Evolutionary conservation across 2,329 filamentous ascomycete genomes (phyloP), one percentile per base, ranked within the genome.

Genomic region (Tolypocladium tropicale): DNA sequence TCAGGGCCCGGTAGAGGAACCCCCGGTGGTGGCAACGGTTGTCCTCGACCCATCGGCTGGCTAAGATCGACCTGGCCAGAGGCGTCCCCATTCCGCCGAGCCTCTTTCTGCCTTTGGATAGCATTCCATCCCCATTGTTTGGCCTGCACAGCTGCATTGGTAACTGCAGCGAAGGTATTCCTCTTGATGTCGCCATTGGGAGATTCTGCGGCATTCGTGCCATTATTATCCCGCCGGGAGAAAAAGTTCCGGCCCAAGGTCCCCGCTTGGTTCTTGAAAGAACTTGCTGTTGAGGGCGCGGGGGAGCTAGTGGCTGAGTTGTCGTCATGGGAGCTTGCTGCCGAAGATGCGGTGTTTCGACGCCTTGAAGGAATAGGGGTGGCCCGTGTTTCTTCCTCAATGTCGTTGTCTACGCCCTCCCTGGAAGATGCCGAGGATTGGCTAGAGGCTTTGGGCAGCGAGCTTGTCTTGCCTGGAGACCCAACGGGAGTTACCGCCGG

Each of bases 1-100:
- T 86, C 86, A 46, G 77, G 82, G 2, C 70, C 65, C 6, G 91
- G 90, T 1, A 95, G 77, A 4, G 91, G 90, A 49, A 81, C 85
- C 2, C 90, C 91, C 2, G 88, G 89, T 10, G 90, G 90, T 51
- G 90, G 90, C 21, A 95, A 75, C 1, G 90, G 90, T 62, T 88
- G 86, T 0, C 90, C 90, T 41, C 90, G 81, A 1, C 91, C 91
- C 75, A 95, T 90, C 2, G 90, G 90, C 63, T 89, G 82, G 60
- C 69, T 72, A 57, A 80, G 61, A 71, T 83, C 69, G 58, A 82
- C 67, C 10, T 67, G 67, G 28, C 57, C 64, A 28, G 60, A 57
- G 21, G 65, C 65, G 4, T 73, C 70, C 16, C 63, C 64, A 28
- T 66, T 64, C 54, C 67, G 69, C 51, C 69, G 71, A 32, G 66